Evolutionary conservation across 345 rosid species (phyloP).

Genomic region (Orychophragmus violaceus): DNA sequence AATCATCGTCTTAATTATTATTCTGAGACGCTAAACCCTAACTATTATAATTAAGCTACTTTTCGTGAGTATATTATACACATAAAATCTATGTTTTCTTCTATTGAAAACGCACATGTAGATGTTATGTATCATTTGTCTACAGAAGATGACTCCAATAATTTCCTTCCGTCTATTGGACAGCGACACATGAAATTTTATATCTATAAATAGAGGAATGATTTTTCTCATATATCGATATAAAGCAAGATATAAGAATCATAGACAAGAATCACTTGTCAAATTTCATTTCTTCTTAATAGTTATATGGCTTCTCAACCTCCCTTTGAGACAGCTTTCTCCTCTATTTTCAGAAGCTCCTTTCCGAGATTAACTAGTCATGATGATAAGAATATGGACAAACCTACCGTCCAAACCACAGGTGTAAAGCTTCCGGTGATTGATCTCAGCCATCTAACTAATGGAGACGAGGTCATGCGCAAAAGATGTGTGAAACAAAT

Average conservation of each 20-base stretch:
- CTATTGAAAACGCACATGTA: background rate
- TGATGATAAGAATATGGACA: background rate
- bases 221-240: background rate
- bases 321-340: conserved; percentile 21
- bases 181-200: conserved; percentile 4
- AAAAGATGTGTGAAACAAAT: conserved; percentile 40
- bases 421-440: conserved; percentile 43
- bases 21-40: background rate
- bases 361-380: background rate
- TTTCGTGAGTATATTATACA: too few species aligned
- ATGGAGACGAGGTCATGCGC: conserved; percentile 17
- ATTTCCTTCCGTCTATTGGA: conserved; percentile 15
- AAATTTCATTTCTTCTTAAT: background rate
- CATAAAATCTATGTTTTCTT: background rate
- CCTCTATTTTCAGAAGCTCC: conserved; percentile 3
- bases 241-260: conserved; percentile 10
- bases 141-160: conserved; percentile 12
- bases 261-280: background rate
- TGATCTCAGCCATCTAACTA: conserved; percentile 34
- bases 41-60: background rate
- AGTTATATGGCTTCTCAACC: conserved; percentile 30
- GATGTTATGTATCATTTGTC: background rate
- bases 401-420: background rate
- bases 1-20: background rate
- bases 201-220: conserved; percentile 6